A percentile compares a stretch with the other conserved stretches of the same genome.
Evolutionary conservation across 2,329 filamentous ascomycete species (phyloP).

Genomic region (Penicillium glabrum): DNA sequence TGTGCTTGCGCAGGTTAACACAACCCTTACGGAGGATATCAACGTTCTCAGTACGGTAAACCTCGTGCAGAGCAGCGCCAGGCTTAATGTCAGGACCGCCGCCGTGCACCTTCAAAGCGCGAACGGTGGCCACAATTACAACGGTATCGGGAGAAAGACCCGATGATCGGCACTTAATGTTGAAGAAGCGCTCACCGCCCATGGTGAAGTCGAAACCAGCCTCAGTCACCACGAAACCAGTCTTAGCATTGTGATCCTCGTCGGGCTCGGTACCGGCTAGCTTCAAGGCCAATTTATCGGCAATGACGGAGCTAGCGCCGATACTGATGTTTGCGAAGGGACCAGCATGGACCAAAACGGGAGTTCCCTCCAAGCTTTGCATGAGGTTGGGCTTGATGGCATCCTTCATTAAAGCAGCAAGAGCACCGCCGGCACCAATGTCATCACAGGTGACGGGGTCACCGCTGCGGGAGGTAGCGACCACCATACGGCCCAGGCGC

Average conservation of each 20-base stretch:
- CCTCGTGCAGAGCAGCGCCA: conserved; percentile 77
- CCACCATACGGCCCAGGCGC: conserved; percentile 90
- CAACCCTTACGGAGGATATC: conserved; percentile 88
- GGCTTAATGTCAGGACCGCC: conserved; percentile 92
- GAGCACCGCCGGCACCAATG: conserved; percentile 84
- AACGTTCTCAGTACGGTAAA: conserved; percentile 91
- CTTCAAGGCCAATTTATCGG: conserved; percentile 94
- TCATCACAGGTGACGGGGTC: conserved; percentile 96
- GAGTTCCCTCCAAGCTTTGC: conserved; percentile 96
- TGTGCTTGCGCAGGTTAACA: conserved; percentile 93
- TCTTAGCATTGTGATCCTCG: conserved; percentile 77
- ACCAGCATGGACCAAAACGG: conserved; percentile 94
- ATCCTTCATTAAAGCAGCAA: conserved; percentile 95
- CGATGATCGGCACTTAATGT: conserved; percentile 97
- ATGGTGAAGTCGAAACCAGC: conserved; percentile 99
- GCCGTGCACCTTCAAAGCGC: conserved; percentile 94
- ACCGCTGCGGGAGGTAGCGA: conserved; percentile 79
- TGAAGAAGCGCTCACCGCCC: conserved; percentile 99
- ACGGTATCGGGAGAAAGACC: conserved; percentile 91
- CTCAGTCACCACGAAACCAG: conserved; percentile 93
- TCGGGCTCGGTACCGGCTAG: conserved; percentile 91
- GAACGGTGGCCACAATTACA: conserved; percentile 91
- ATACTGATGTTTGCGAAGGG: conserved; percentile 99
- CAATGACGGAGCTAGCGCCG: conserved; percentile 90
- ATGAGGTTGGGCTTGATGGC: conserved; percentile 99